These are phyloP conservation scores for Aspergillus sp. DNA, from an alignment of 2,329 filamentous ascomycete species.

Conservation along the genomic window DNA sequence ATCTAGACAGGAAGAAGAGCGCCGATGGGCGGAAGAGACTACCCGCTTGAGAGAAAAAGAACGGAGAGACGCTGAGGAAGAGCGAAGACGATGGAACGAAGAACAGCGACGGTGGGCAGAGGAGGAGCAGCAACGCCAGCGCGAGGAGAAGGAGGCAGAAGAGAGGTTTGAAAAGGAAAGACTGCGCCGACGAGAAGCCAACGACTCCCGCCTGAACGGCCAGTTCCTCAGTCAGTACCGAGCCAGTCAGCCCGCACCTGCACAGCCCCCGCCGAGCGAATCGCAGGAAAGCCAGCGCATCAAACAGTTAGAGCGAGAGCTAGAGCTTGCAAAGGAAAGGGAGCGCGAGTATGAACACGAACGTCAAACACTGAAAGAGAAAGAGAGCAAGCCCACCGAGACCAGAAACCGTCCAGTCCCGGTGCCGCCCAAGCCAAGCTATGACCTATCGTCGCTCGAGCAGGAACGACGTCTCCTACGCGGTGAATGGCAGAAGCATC, in stretches of 20 bases:
- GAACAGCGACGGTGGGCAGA: conserved; percentile 72
- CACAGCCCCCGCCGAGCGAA: conserved; percentile 46
- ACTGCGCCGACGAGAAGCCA: conserved; percentile 61
- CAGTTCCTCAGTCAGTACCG: conserved; percentile 89
- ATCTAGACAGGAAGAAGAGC: conserved; percentile 51
- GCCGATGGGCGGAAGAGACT: conserved; percentile 53
- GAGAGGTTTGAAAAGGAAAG: conserved; percentile 70
- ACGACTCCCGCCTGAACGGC: conserved; percentile 73
- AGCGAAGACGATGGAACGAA: conserved; percentile 54
- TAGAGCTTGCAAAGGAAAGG: conserved; percentile 69
- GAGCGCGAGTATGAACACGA: conserved; percentile 68
- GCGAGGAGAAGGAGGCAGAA: conserved; percentile 75
- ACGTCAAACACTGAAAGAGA: conserved; percentile 54
- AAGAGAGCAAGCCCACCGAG: conserved; percentile 28
- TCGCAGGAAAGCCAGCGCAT: conserved; percentile 69
- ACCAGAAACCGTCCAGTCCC: conserved; percentile 37
- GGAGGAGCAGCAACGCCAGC: conserved; percentile 72
- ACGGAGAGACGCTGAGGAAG: conserved; percentile 49
- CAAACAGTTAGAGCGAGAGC: conserved; percentile 75
- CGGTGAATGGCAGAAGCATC: conserved; percentile 57
- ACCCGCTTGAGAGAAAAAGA: conserved; percentile 56
- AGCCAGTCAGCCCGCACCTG: conserved; percentile 62
- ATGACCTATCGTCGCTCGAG: conserved; percentile 62
- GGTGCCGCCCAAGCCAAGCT: conserved; percentile 49
- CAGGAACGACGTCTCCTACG: conserved; percentile 65